Base-by-base conservation (phyloP, 169 alveolate species). In the Perkinsus olseni region DNA sequence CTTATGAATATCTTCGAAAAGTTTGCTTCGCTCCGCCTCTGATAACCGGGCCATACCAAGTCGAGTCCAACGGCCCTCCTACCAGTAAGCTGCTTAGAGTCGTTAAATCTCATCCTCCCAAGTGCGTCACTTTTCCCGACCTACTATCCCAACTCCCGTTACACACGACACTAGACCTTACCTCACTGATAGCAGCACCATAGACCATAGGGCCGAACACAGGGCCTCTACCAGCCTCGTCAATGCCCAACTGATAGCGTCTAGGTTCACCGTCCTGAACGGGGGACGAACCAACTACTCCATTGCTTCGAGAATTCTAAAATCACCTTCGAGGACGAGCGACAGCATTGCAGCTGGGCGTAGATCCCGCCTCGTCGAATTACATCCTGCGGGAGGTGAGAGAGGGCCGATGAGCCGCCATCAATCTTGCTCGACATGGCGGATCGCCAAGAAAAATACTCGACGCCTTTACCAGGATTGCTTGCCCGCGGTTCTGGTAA, bases 211-310 rank as follows among this genome's bases (percentile, higher is more conserved):
- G 99, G 13, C 99, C 99, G 45, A 99, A 94, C 17, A 98, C 99
- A 28, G 99, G 99, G 17, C 99, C 99, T 95, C 99, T 94, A 13
- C 99, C 99, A n/a, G 99, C 99, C 93, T 99, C 99, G 96, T 99
- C 99, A 91, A 99, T 98, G 40, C 99, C 99, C 91, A 98, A 24
- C 31, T 62, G 82, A 24, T 21, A 62, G 17, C 31, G 1, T 1
- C 82, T 8, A 3, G 82, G 36, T 24, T 8, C 82, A 21, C 31
- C 82, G 37, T 28, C 82, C 34, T 62, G 4, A 62, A 13, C 31
- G 11, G 3, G 3, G 31, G 1, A 62, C 82, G 17, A 62, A 45
- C 24, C 34, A 62, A 24, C 28, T 21, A 62, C 34, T 13, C 13
- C 28, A 62, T 4, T 28, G 28, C 36, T 62, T 13, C 82, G 82